Percentiles rank a stretch among this genome's conserved stretches.
Conservation (phyloP, 371 early-diverging fungal genomes). For the Actinomucor elegans region DNA sequence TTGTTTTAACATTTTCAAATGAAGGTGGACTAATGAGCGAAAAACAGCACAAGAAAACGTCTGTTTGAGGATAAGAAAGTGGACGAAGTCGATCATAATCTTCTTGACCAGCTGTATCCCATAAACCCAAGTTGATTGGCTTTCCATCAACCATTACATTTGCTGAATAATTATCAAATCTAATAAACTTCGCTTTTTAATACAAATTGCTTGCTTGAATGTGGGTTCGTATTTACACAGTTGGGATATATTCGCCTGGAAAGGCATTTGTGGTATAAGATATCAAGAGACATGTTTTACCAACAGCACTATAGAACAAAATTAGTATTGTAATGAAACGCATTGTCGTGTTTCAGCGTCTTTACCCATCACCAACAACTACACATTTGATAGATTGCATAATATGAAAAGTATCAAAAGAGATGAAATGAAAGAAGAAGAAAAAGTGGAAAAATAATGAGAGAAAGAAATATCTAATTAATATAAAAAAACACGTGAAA, state of each 20-base stretch:
- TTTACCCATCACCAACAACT: constrained; percentile 93
- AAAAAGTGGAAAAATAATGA: constrained; percentile 8
- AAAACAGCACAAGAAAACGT: constrained; percentile 90
- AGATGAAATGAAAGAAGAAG: not conserved
- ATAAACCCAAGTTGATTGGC: constrained; percentile 90
- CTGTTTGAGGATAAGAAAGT: constrained; percentile 90
- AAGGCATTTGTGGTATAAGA: constrained; percentile 96
- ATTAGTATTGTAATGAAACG: not conserved
- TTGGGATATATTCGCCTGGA: constrained; percentile 96
- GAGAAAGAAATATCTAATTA: not conserved
- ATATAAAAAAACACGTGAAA: constrained; percentile 6
- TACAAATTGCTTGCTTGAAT: not conserved
- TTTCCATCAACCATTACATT: constrained; percentile 93
- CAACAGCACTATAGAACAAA: constrained; percentile 69
- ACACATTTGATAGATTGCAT: constrained; percentile 98
- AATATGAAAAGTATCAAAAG: constrained; percentile 12
- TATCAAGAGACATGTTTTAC: constrained; percentile 94
- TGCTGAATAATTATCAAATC: constrained; percentile 94
- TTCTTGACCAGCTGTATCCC: constrained; percentile 99
- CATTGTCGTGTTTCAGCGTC: not conserved
- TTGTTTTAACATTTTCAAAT: constrained; percentile 86
- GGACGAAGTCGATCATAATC: constrained; percentile 95
- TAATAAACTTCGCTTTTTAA: constrained; percentile 18
- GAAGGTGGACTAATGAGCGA: constrained; percentile 84
- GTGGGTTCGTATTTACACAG: constrained; percentile 80